A percentile compares a stretch with the other conserved stretches of the same genome.
Conservation (phyloP, 306 rosid species). For the Sindora glabra region DNA sequence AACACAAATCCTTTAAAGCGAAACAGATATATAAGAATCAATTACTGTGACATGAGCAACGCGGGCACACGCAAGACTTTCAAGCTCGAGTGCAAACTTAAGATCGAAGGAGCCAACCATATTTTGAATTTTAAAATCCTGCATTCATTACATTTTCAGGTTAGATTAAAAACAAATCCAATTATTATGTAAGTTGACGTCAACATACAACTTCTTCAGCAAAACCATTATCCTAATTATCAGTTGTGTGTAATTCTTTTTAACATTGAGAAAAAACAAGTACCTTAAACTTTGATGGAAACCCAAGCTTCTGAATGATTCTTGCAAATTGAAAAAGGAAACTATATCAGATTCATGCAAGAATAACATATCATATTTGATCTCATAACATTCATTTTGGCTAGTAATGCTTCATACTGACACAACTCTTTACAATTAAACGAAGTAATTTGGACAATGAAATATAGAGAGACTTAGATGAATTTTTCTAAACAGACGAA, state of each 20-base stretch:
- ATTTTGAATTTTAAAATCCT: conserved; percentile 74
- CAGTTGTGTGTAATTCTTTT: neutral
- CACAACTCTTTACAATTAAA: too few relatives aligned
- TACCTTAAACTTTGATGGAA: conserved; percentile 57
- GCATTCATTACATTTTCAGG: neutral
- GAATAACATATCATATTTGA: too few relatives aligned
- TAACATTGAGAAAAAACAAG: neutral
- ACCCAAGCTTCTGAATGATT: conserved; percentile 62
- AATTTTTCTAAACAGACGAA: too few relatives aligned
- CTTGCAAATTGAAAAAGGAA: conserved; percentile 56
- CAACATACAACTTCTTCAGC: neutral
- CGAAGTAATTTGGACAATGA: too few relatives aligned
- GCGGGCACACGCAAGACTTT: conserved; percentile 50
- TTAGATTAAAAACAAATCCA: neutral
- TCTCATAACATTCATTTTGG: too few relatives aligned
- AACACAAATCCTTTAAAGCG: too few relatives aligned
- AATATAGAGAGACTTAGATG: too few relatives aligned
- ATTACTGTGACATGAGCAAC: conserved; percentile 12
- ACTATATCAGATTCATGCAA: conserved; percentile 9
- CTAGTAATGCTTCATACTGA: too few relatives aligned
- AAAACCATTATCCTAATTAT: neutral
- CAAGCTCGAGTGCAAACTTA: conserved; percentile 60
- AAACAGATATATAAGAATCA: too few relatives aligned
- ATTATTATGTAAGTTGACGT: neutral
- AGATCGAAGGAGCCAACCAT: conserved; percentile 71